Conservation (phyloP, 345 rosid species). For the Ricinus communis region DNA sequence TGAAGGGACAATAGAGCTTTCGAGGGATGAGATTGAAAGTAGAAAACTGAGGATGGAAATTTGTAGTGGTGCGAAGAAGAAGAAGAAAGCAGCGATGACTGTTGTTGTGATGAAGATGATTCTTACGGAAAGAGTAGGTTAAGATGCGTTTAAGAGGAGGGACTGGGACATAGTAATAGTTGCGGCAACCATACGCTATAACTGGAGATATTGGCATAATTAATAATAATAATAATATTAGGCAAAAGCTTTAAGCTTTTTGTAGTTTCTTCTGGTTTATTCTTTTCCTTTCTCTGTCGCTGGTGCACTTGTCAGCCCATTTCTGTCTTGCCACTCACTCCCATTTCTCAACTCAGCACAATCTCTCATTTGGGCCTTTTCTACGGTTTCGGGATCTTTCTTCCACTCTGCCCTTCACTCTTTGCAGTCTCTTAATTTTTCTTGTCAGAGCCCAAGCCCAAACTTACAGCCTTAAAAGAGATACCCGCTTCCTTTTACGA, state of each 20-base stretch:
- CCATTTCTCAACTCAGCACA: neutral
- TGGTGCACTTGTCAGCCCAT: conserved; percentile 8
- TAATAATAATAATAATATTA: no score
- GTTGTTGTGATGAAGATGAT: neutral
- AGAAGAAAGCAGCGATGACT: conserved; percentile 18
- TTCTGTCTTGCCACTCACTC: no score
- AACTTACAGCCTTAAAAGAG: no score
- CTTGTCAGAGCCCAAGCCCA: neutral
- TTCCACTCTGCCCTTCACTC: no score
- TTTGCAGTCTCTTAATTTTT: no score
- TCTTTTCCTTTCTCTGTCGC: neutral
- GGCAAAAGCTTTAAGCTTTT: no score
- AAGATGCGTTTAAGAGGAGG: conserved; percentile 38
- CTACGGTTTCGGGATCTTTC: neutral
- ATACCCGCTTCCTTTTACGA: no score
- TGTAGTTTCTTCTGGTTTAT: neutral
- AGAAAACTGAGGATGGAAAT: conserved; percentile 15
- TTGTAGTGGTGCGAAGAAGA: neutral
- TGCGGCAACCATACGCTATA: conserved; percentile 44
- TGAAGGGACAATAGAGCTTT: conserved; percentile 22
- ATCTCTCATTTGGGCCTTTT: neutral
- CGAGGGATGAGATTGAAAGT: conserved; percentile 28
- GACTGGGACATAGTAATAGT: conserved; percentile 24
- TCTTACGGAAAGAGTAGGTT: conserved; percentile 16
- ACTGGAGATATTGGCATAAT: conserved; percentile 25